Evolutionary conservation across 176 grass and related monocot genomes (phyloP).

Genomic region (Saccharum spontaneum): DNA sequence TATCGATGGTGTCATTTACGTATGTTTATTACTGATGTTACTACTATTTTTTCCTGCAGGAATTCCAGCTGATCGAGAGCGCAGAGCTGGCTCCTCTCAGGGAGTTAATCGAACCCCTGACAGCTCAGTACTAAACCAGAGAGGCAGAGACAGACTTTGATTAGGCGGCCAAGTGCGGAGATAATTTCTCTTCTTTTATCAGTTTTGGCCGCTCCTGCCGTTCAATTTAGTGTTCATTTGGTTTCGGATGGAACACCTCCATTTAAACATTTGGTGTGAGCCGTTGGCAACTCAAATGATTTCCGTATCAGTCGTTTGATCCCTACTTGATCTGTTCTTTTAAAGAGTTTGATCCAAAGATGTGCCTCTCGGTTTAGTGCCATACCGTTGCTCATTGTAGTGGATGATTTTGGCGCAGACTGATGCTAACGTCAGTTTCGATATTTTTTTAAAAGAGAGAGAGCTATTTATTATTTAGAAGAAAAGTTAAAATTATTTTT

Average conservation of each 20-base stretch:
- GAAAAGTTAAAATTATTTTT: no score
- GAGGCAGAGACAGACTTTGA: background rate
- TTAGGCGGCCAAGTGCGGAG: background rate
- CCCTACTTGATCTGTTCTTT: background rate
- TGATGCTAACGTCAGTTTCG: background rate
- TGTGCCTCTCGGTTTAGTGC: background rate
- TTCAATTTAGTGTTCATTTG: background rate
- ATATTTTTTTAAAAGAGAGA: background rate
- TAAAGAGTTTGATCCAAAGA: background rate
- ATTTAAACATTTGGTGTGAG: background rate
- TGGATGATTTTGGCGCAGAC: background rate
- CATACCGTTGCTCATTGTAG: background rate
- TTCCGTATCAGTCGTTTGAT: background rate
- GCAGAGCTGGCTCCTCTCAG: slow-evolving; percentile 74
- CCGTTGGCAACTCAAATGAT: background rate
- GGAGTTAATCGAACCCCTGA: slow-evolving; percentile 70
- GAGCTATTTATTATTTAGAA: no score
- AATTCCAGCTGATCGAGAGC: slow-evolving; percentile 76
- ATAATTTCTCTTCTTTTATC: background rate
- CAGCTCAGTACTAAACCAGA: slow-evolving; percentile 22
- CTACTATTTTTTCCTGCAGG: slow-evolving; percentile 41
- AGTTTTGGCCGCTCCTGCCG: background rate
- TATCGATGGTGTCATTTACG: background rate
- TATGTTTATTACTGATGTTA: background rate
- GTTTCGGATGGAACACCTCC: background rate